phyloP scores from a whole-genome alignment of 208 protist species.

The Leishmania major region DNA sequence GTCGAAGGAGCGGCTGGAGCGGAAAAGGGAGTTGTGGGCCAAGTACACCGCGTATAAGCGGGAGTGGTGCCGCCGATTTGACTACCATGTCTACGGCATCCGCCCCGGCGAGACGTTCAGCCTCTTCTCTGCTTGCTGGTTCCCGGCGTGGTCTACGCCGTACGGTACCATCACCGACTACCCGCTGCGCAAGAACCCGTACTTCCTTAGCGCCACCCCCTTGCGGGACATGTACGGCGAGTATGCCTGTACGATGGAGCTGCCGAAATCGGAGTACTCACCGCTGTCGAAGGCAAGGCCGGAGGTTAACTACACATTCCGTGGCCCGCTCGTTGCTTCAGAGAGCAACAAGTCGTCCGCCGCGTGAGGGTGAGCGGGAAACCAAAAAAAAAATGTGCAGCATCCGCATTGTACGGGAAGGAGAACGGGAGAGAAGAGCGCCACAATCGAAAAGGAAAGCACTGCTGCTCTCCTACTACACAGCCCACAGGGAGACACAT shows the following conservation, averaged over 20 bases:
- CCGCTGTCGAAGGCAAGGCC: constrained; percentile 66
- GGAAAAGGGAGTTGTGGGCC: constrained; percentile 80
- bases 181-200: constrained; percentile 87
- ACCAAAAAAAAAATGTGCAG: too few relatives aligned
- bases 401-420: neutral
- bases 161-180: constrained; percentile 82
- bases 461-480: neutral
- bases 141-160: constrained; percentile 60
- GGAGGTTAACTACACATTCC: constrained; percentile 84
- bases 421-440: neutral
- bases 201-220: constrained; percentile 84
- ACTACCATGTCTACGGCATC: constrained; percentile 92
- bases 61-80: constrained; percentile 90
- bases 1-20: constrained; percentile 69
- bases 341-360: constrained; percentile 4
- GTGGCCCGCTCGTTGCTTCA: constrained; percentile 46
- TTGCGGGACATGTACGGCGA: constrained; percentile 71
- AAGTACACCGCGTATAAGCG: constrained; percentile 90
- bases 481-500: neutral
- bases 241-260: constrained; percentile 44
- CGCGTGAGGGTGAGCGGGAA: neutral
- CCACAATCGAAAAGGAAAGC: neutral
- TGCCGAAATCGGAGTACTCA: constrained; percentile 53
- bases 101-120: constrained; percentile 81
- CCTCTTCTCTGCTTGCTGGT: constrained; percentile 84